Evolutionary conservation across 345 rosid genomes (phyloP).

Genomic region (Adansonia digitata): DNA sequence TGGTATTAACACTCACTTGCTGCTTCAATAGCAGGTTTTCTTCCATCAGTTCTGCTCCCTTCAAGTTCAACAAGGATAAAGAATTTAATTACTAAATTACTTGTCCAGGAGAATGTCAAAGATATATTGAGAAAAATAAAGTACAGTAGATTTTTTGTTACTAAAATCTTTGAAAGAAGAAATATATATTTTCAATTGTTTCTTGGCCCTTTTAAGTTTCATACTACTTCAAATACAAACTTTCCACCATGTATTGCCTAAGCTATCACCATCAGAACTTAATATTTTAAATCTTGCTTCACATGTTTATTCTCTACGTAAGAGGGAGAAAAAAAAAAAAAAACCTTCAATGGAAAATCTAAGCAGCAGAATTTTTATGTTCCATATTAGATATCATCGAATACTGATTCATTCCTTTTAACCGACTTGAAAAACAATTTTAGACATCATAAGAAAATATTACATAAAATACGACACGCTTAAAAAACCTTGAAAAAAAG

Average conservation of each 20-base stretch:
- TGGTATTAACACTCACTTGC: conserved; percentile 10
- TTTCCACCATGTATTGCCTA: background rate
- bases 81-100: background rate
- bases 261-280: background rate
- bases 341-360: too few relatives aligned
- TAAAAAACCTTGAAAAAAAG: too few relatives aligned
- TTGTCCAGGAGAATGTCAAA: background rate
- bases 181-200: background rate
- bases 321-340: too few relatives aligned
- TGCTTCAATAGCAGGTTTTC: conserved; percentile 28
- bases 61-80: conserved; percentile 3
- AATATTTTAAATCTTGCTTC: background rate
- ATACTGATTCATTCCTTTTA: too few relatives aligned
- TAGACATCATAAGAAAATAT: too few relatives aligned
- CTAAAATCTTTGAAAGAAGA: background rate
- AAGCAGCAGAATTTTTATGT: too few relatives aligned
- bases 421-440: too few relatives aligned
- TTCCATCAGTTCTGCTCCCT: conserved; percentile 26
- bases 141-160: background rate
- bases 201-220: background rate
- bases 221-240: background rate
- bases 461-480: too few relatives aligned
- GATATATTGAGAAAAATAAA: background rate
- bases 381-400: too few relatives aligned
- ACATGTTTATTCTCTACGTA: too few relatives aligned